phyloP scores from a whole-genome alignment of 495 filamentous ascomycete genomes.

The Cenococcum geophilum region DNA sequence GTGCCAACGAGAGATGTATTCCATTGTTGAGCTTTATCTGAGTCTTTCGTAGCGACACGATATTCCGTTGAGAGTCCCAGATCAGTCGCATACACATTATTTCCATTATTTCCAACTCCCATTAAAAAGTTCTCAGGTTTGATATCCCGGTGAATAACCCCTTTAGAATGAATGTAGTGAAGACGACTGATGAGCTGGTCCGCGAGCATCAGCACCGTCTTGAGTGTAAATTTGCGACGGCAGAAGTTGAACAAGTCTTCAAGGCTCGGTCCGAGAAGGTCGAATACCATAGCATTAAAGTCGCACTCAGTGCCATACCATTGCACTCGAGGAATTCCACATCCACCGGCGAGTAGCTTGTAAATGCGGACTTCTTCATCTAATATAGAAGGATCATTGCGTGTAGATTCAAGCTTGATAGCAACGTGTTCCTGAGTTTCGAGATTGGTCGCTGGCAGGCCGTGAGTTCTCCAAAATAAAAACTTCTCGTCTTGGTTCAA shows the following conservation, averaged over 20 bases:
- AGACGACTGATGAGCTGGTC: conserved; percentile 21
- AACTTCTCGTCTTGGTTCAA: not conserved
- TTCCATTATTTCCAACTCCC: conserved; percentile 21
- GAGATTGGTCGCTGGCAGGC: conserved; percentile 7
- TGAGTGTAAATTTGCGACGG: conserved; percentile 18
- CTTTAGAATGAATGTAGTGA: conserved; percentile 20
- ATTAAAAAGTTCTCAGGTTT: conserved; percentile 29
- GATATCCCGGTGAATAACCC: conserved; percentile 17
- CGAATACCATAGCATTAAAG: conserved; percentile 21
- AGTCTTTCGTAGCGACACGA: not conserved
- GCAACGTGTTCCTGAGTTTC: conserved; percentile 12
- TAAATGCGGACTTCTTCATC: conserved; percentile 20
- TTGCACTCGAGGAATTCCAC: conserved; percentile 19
- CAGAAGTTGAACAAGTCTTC: conserved; percentile 27
- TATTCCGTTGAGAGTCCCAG: conserved; percentile 11
- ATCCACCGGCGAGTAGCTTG: conserved; percentile 3
- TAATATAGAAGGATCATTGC: conserved; percentile 11
- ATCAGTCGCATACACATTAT: conserved; percentile 23
- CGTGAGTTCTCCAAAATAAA: not conserved
- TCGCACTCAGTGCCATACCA: conserved; percentile 22
- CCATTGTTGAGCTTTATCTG: not conserved
- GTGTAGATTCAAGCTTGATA: conserved; percentile 17
- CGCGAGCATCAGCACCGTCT: conserved; percentile 27
- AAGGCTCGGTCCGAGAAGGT: conserved; percentile 22
- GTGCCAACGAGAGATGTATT: conserved; percentile 8